A percentile compares a stretch with the other conserved stretches of the same genome.
Conservation (phyloP, 345 rosid genomes). For the Bruguiera parviflora region DNA sequence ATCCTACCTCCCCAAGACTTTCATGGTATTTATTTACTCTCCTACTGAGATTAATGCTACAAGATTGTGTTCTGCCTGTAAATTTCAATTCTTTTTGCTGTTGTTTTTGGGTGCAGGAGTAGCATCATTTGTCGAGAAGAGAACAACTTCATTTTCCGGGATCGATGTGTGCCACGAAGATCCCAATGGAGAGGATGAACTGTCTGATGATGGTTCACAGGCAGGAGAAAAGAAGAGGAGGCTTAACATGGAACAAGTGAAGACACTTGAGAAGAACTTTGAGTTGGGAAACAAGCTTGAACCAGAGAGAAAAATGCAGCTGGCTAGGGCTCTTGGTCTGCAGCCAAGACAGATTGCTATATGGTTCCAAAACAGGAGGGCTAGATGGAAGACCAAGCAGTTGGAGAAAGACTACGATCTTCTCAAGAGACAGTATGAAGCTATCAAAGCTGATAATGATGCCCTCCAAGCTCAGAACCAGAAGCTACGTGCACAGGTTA, state of each 20-base stretch:
- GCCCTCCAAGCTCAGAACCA: slow-evolving; percentile 83
- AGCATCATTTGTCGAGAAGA: slow-evolving; percentile 78
- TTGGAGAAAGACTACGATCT: slow-evolving; percentile 91
- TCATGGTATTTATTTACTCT: slow-evolving; percentile 44
- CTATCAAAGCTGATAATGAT: slow-evolving; percentile 72
- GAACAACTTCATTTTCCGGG: slow-evolving; percentile 65
- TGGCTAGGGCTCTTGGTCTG: slow-evolving; percentile 86
- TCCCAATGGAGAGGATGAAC: slow-evolving; percentile 66
- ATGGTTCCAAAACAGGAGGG: slow-evolving; percentile 98
- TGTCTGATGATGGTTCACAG: slow-evolving; percentile 90
- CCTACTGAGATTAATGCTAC: background rate
- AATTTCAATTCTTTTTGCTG: slow-evolving; percentile 3
- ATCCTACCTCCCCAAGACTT: slow-evolving; percentile 75
- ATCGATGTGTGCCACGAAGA: slow-evolving; percentile 42
- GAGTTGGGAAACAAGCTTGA: slow-evolving; percentile 97
- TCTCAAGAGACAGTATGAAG: slow-evolving; percentile 75
- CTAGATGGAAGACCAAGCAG: slow-evolving; percentile 95
- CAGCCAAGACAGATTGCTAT: slow-evolving; percentile 98
- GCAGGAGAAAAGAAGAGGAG: slow-evolving; percentile 96
- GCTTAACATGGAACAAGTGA: slow-evolving; percentile 88
- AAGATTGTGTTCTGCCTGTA: background rate
- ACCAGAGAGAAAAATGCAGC: slow-evolving; percentile 96
- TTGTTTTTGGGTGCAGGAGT: slow-evolving; percentile 46
- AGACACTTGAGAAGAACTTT: slow-evolving; percentile 88
- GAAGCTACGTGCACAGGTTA: slow-evolving; percentile 80